Conservation (phyloP, 768 basidiomycete species). For the Trametes cubensis region DNA sequence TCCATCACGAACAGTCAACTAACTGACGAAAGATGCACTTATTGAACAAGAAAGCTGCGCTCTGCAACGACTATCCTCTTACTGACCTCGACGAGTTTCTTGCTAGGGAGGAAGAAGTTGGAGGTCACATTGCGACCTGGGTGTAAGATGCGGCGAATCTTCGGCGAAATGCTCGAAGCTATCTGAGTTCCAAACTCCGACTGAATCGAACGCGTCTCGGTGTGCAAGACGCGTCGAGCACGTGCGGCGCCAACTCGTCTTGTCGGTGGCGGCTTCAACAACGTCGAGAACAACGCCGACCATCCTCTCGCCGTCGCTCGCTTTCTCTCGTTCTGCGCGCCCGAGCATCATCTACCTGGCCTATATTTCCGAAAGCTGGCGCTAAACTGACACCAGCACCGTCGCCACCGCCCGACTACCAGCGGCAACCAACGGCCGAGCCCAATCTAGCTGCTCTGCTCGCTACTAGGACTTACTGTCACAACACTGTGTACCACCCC, state of each 20-base stretch:
- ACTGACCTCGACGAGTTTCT: background rate
- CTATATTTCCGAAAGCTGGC: too few species aligned
- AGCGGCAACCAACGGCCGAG: background rate
- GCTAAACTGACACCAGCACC: too few species aligned
- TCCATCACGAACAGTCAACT: too few species aligned
- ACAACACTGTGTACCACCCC: too few species aligned
- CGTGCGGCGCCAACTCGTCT: slow-evolving; percentile 4
- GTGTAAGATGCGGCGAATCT: background rate
- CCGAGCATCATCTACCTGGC: too few species aligned
- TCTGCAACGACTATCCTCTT: background rate
- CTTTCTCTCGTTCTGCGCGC: background rate
- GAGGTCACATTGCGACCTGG: background rate
- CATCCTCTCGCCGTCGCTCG: background rate
- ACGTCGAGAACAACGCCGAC: background rate
- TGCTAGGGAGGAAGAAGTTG: background rate
- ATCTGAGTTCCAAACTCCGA: background rate
- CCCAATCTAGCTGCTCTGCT: background rate
- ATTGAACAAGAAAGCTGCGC: background rate
- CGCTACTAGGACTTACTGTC: too few species aligned
- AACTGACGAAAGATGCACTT: too few species aligned
- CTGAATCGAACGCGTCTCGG: background rate
- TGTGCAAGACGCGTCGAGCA: slow-evolving; percentile 3
- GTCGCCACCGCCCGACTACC: background rate
- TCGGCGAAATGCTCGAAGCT: background rate
- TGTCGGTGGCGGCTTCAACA: slow-evolving; percentile 8